Percentiles rank a stretch among this genome's conserved stretches.
Evolutionary conservation across 768 basidiomycete species (phyloP).

Genomic region (Stropharia rugosoannulata): DNA sequence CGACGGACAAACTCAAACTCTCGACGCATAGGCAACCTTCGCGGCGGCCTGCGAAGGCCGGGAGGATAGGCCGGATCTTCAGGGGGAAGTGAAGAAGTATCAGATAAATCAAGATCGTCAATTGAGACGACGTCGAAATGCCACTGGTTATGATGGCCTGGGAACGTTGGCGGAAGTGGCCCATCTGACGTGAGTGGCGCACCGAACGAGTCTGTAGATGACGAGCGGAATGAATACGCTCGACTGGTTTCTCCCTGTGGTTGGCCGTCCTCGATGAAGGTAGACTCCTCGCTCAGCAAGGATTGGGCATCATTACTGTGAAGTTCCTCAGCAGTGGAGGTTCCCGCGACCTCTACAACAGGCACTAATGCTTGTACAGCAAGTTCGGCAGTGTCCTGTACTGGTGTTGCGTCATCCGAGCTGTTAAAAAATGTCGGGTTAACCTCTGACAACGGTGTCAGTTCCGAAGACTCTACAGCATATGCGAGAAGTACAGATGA

Average conservation of each 20-base stretch:
- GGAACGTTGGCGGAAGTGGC: conserved; percentile 35
- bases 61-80: conserved; percentile 41
- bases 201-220: conserved; percentile 55
- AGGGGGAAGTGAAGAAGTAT: conserved; percentile 60
- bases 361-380: conserved; percentile 9
- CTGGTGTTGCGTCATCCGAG: neutral
- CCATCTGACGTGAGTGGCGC: conserved; percentile 33
- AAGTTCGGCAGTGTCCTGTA: neutral
- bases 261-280: conserved; percentile 5
- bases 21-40: conserved; percentile 69
- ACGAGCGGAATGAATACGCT: conserved; percentile 38
- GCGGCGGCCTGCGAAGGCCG: conserved; percentile 52
- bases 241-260: conserved; percentile 18
- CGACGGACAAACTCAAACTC: conserved; percentile 80
- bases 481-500: neutral
- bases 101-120: conserved; percentile 80
- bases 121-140: conserved; percentile 73
- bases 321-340: neutral
- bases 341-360: neutral
- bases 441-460: too few species aligned
- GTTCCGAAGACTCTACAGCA: too few species aligned
- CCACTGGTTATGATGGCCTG: conserved; percentile 45
- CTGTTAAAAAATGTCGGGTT: too few species aligned
- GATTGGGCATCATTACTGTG: neutral
- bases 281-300: neutral